A percentile compares a stretch with the other conserved stretches of the same genome.
Evolutionary conservation across 78 protist species (phyloP).

Genomic region (Dictyostelium purpureum): DNA sequence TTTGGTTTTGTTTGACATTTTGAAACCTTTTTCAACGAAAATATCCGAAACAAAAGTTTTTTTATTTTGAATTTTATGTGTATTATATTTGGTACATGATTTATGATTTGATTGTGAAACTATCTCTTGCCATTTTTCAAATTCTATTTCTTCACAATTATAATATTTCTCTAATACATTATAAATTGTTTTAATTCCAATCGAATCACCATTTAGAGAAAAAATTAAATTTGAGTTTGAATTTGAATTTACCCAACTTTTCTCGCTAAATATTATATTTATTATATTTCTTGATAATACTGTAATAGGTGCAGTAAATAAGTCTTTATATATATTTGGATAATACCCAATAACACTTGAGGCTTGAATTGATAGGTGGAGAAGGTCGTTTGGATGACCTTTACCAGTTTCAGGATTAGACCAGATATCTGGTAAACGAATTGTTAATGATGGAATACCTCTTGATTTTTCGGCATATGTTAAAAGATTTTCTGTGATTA

Average conservation of each 20-base stretch:
- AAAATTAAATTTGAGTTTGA: neutral
- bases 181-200: neutral
- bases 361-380: neutral
- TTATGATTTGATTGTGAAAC: neutral
- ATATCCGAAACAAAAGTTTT: neutral
- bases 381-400: neutral
- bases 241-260: neutral
- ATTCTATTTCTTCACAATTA: neutral
- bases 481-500: neutral
- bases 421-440: neutral
- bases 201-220: neutral
- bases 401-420: slow-evolving; percentile 9
- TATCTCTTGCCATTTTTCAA: neutral
- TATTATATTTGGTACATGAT: neutral
- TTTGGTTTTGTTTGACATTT: neutral
- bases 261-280: neutral
- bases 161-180: neutral
- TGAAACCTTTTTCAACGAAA: neutral
- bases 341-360: neutral
- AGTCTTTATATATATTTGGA: neutral
- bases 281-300: neutral
- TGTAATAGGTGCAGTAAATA: neutral
- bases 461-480: neutral
- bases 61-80: neutral
- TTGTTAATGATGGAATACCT: slow-evolving; percentile 5